phyloP scores from a whole-genome alignment of 2,329 filamentous ascomycete species.

The Ceratocystis papillata region DNA sequence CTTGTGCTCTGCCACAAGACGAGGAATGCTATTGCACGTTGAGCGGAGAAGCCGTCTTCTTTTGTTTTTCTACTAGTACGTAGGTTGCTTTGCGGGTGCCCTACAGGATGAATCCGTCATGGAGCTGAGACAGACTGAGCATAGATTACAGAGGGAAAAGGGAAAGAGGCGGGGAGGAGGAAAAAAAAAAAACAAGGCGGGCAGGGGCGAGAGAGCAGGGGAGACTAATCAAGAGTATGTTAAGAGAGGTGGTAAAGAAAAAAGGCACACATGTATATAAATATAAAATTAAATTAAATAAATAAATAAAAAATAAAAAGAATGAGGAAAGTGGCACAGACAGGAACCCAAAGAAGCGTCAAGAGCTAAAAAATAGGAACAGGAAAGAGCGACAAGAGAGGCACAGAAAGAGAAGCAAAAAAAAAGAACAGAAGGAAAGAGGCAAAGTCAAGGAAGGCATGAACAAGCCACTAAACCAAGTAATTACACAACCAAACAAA shows the following conservation, averaged over 20 bases:
- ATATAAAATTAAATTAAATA: not conserved
- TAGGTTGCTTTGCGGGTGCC: not conserved
- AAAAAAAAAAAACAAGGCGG: not conserved
- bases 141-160: not conserved
- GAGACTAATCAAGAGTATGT: not conserved
- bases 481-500: not conserved
- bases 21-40: too few species aligned
- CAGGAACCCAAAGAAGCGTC: not conserved
- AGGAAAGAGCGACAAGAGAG: not conserved
- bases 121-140: not conserved
- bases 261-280: not conserved
- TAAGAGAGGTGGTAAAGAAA: not conserved
- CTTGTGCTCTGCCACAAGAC: too few species aligned
- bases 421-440: not conserved
- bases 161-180: not conserved
- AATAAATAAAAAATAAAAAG: not conserved
- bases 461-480: not conserved
- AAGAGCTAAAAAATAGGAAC: not conserved
- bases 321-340: constrained; percentile 4
- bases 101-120: constrained; percentile 1
- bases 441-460: not conserved
- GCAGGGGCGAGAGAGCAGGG: not conserved
- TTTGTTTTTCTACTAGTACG: not conserved
- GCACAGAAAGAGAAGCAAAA: constrained; percentile 10
- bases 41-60: too few species aligned